Base-by-base conservation (phyloP, 75 land plant species). In the Larix kaempferi region DNA sequence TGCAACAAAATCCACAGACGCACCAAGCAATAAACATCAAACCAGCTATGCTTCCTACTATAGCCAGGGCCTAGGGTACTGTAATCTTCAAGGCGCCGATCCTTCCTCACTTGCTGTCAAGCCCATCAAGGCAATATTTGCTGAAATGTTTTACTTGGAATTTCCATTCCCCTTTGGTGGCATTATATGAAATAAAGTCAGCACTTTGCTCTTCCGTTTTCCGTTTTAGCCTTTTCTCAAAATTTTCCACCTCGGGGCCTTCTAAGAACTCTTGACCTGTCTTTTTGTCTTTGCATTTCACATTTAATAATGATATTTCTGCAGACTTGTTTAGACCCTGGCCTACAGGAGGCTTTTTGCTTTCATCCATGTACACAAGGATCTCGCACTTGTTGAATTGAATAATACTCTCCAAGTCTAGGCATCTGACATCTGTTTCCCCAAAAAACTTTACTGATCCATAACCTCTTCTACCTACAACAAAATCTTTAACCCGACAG, bases 341-440 rank as follows among this genome's bases (percentile, higher is more conserved):
- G 12, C 81, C 81, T 56, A 74, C 33, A 33, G 64, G 63, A 57
- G 81, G 81, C 52, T 80, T 80, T 29, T 78, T 80, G 15, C 29
- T 57, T 59, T 80, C 81, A 33, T 80, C 56, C 57, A 37, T 54
- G 63, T 80, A 80, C 13, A 80, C 81, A 57, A 80, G 16, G 6
- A 80, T 64, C 59, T 80, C 81, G 7, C 78, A 74, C 55, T 59
- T 27, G 22, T 74, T 59, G 78, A 80, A 74, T 27, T 56, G 57
- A 16, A 80, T 74, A 55, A 80, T 80, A n/a, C n/a, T 17, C 27
- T 75, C 79, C 39, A 80, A 52, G n/a, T 80, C 78, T 25, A 80
- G 78, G 56, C 77, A 69, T 59, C 81, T 56, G 1, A 80, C 78
- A 59, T 80, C 81, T 59, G 81, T 80, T 49, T 80, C 81, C 14